Evolutionary conservation across 2,329 filamentous ascomycete species (phyloP), one percentile per base, ranked within the genome.

Genomic region (Xylaria sp.): DNA sequence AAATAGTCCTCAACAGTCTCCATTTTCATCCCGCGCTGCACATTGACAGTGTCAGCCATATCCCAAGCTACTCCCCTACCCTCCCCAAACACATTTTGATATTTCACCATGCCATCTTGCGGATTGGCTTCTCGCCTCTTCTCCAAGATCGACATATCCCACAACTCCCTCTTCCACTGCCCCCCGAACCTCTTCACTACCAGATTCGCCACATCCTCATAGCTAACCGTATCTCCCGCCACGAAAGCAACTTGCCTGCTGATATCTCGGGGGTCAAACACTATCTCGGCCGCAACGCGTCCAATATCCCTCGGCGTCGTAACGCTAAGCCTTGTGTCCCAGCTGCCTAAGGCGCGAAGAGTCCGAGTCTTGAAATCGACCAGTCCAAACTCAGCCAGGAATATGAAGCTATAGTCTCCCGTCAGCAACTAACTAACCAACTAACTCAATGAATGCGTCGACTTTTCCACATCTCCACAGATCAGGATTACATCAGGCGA

Each of bases 291-390:
- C 10, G 86, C 85, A 55, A 89, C 79, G 15, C 75, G 79, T 0
- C 89, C 90, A 67, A 93, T 92, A 75, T 92, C 90, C 54, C 77
- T 73, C 1, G 88, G 85, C 39, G 85, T 83, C 6, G 90, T 92
- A 6, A 90, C 79, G 0, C 88, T 91, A 45, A 93, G 83, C 42
- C 76, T 75, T 66, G 86, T 89, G 9, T 87, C 84, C 89, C 88
- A 92, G 36, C 82, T 77, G 0, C 89, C 86, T 13, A 93, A 77
- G 0, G 84, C 89, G 10, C 84, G 80, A 1, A 89, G 81, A 1
- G 73, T 80, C 3, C 77, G 70, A 5, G 69, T 42, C 1, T 71
- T 63, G 0, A 85, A 67, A 71, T 89, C 84, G 0, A 92, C 87
- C 4, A 91, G 82, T 0, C 89, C 90, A 78, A 91, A 92, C 1